A percentile compares a stretch with the other conserved stretches of the same genome.
These are phyloP conservation scores for Acanthamoeba comandoni DNA, from an alignment of 208 protist species.

Conservation along the genomic window DNA sequence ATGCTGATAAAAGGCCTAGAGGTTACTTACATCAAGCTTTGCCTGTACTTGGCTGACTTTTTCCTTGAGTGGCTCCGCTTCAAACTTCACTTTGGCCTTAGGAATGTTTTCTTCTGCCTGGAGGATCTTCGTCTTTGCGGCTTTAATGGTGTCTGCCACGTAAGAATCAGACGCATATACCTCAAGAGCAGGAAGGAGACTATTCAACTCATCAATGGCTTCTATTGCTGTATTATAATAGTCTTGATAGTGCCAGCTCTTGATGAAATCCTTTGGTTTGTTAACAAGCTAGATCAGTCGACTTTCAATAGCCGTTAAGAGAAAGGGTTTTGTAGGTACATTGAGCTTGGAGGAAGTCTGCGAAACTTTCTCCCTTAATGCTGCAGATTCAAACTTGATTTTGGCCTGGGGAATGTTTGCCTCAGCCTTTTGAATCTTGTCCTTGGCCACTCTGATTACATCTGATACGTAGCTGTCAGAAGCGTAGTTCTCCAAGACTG, in stretches of 20 bases:
- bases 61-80: constrained; percentile 27
- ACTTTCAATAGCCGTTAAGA: too few relatives aligned
- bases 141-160: not conserved
- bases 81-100: not conserved
- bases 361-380: constrained; percentile 14
- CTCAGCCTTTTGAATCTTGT: constrained; percentile 44
- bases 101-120: constrained; percentile 2
- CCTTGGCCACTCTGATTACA: constrained; percentile 2
- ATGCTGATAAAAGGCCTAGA: too few relatives aligned
- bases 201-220: not conserved
- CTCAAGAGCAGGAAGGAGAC: constrained; percentile 4
- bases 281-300: not conserved
- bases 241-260: constrained; percentile 44
- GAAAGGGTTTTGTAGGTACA: constrained; percentile 36
- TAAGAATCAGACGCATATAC: not conserved
- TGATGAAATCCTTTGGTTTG: constrained; percentile 66
- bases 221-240: constrained; percentile 4
- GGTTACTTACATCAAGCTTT: constrained; percentile 38
- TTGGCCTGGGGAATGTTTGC: constrained; percentile 10
- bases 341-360: not conserved
- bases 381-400: constrained; percentile 41
- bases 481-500: constrained; percentile 25
- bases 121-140: not conserved
- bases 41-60: constrained; percentile 20
- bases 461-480: not conserved